A percentile compares a stretch with the other conserved stretches of the same genome.
These are phyloP conservation scores for Starmera quercuum DNA, from an alignment of 805 yeast species.

Conservation along the genomic window DNA sequence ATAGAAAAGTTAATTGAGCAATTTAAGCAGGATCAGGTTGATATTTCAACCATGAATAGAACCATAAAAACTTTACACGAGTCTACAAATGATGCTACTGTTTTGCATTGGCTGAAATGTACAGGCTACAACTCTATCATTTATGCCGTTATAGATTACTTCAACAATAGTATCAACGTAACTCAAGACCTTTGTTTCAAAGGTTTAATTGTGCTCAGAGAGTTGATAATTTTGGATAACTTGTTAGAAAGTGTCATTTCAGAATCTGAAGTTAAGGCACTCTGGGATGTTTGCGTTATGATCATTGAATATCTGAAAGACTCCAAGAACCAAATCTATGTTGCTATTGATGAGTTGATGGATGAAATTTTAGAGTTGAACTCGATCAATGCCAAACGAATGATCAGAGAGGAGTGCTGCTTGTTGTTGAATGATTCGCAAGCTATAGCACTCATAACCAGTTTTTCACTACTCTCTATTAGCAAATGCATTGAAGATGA, in stretches of 20 bases:
- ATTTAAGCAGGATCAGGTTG: constrained; percentile 10
- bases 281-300: constrained; percentile 16
- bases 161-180: constrained; percentile 14
- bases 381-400: constrained; percentile 1
- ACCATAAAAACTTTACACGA: constrained; percentile 14
- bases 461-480: constrained; percentile 4
- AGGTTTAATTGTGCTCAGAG: constrained; percentile 17
- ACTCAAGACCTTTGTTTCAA: constrained; percentile 17
- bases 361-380: constrained; percentile 12
- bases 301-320: constrained; percentile 17
- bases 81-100: constrained; percentile 5
- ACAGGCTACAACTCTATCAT: constrained; percentile 11
- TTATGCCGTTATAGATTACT: constrained; percentile 10
- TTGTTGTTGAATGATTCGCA: constrained; percentile 5
- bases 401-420: constrained; percentile 10
- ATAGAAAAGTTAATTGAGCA: constrained; percentile 4
- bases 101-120: constrained; percentile 12
- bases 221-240: constrained; percentile 13
- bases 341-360: constrained; percentile 19
- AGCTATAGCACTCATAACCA: constrained; percentile 1
- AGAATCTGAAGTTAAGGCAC: constrained; percentile 2
- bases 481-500: constrained; percentile 14
- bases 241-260: constrained; percentile 5
- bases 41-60: constrained; percentile 7
- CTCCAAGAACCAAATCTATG: constrained; percentile 15